phyloP scores from a whole-genome alignment of 2,329 filamentous ascomycete genomes.

The Colletotrichum filicis region DNA sequence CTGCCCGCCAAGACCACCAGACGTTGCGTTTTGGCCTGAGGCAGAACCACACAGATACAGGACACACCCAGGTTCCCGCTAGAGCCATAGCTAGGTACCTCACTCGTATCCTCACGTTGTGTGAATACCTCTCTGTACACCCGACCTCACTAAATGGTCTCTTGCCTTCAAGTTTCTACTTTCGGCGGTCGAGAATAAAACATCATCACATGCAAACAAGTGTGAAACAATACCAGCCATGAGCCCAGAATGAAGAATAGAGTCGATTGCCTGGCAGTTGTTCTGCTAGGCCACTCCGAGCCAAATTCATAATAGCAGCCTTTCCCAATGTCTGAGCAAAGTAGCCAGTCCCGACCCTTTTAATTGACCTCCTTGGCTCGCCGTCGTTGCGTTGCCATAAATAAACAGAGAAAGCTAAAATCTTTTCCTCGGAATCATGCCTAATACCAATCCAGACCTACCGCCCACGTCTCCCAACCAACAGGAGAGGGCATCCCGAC shows the following conservation, averaged over 20 bases:
- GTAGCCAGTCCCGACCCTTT: conserved; percentile 34
- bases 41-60: conserved; percentile 6
- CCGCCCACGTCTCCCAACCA: conserved; percentile 20
- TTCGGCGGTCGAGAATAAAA: too few species aligned
- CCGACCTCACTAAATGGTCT: not conserved
- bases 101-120: too few species aligned
- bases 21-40: conserved; percentile 32
- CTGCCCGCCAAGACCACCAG: not conserved
- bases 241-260: not conserved
- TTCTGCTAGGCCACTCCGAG: conserved; percentile 14
- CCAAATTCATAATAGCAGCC: conserved; percentile 27
- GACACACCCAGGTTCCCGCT: not conserved
- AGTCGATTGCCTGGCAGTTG: conserved; percentile 8
- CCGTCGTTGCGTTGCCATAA: conserved; percentile 32
- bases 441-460: conserved; percentile 33
- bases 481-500: conserved; percentile 28
- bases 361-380: conserved; percentile 35
- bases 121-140: too few species aligned
- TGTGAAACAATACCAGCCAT: too few species aligned
- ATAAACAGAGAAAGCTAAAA: conserved; percentile 35
- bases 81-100: not conserved
- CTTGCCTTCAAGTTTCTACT: not conserved
- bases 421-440: conserved; percentile 37
- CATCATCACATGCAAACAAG: not conserved
- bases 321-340: conserved; percentile 33